Conservation (phyloP, 306 rosid species). For the Oxytropis ochrocephala region DNA sequence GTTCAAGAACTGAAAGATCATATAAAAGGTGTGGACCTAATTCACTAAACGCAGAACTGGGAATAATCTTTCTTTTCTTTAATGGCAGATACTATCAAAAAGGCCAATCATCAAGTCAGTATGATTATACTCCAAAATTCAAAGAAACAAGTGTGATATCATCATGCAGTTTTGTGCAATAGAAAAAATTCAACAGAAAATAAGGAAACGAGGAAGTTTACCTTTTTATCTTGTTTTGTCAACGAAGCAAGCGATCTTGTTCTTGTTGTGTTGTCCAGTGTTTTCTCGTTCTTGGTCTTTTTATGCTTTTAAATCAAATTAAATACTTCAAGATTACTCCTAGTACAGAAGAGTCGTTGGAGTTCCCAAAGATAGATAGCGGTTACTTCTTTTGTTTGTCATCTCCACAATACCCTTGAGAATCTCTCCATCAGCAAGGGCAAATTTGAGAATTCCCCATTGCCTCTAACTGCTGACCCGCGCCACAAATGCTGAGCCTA, state of each 20-base stretch:
- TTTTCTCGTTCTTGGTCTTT: not conserved
- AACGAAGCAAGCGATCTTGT: not conserved
- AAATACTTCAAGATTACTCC: not conserved
- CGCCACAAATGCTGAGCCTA: not conserved
- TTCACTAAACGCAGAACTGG: not conserved
- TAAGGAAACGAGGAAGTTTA: slow-evolving; percentile 12
- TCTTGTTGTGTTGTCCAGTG: not conserved
- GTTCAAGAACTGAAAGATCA: not conserved
- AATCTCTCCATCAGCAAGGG: not conserved
- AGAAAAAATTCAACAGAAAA: not conserved
- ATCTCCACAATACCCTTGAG: slow-evolving; percentile 2
- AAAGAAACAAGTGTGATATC: not conserved
- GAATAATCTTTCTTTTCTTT: not conserved
- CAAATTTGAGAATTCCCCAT: not conserved
- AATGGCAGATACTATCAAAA: not conserved
- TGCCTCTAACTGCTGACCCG: not conserved
- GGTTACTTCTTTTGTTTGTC: slow-evolving; percentile 8
- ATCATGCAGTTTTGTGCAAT: not conserved
- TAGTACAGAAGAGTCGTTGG: slow-evolving; percentile 13
- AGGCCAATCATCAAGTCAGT: not conserved
- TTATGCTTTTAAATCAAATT: not conserved
- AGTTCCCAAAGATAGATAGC: slow-evolving; percentile 2
- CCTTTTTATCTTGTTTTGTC: not conserved
- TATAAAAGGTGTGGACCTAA: not conserved
- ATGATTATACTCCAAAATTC: not conserved